Evolutionary conservation across 352 stramenopile genomes (phyloP).

Genomic region (Pythium dissimile): DNA sequence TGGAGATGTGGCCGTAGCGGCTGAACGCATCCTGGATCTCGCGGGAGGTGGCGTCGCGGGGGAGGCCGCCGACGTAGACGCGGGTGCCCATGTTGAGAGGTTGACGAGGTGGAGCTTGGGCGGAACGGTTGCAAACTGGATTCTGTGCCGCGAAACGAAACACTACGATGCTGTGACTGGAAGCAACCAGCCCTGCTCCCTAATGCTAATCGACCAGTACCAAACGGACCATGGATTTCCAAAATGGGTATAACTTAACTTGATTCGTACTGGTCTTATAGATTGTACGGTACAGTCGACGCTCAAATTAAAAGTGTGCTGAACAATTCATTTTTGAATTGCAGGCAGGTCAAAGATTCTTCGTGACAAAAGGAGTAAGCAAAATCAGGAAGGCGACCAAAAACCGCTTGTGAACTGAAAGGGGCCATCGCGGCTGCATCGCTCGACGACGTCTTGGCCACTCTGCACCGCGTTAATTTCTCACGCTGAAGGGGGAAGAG

Average conservation of each 20-base stretch:
- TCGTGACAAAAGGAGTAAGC: conserved; percentile 16
- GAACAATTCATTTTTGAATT: conserved; percentile 25
- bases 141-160: conserved; percentile 14
- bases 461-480: too few relatives aligned
- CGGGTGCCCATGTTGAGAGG: conserved; percentile 62
- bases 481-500: too few relatives aligned
- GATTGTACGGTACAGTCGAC: background rate
- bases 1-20: conserved; percentile 82
- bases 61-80: conserved; percentile 81
- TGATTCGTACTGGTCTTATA: conserved; percentile 19
- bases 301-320: background rate
- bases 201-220: conserved; percentile 1
- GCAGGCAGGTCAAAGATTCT: conserved; percentile 11
- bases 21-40: conserved; percentile 82
- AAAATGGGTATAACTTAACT: background rate
- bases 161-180: background rate
- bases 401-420: too few relatives aligned
- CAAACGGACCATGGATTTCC: background rate
- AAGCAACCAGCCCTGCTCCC: conserved; percentile 6
- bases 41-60: conserved; percentile 72
- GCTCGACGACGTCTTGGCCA: too few relatives aligned
- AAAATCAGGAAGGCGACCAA: conserved; percentile 14
- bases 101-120: background rate
- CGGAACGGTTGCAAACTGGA: too few relatives aligned
- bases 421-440: too few relatives aligned